A percentile compares a stretch with the other conserved stretches of the same genome.
These are phyloP conservation scores for Eimeria sp. DNA, from an alignment of 169 alveolate genomes.

Conservation along the genomic window DNA sequence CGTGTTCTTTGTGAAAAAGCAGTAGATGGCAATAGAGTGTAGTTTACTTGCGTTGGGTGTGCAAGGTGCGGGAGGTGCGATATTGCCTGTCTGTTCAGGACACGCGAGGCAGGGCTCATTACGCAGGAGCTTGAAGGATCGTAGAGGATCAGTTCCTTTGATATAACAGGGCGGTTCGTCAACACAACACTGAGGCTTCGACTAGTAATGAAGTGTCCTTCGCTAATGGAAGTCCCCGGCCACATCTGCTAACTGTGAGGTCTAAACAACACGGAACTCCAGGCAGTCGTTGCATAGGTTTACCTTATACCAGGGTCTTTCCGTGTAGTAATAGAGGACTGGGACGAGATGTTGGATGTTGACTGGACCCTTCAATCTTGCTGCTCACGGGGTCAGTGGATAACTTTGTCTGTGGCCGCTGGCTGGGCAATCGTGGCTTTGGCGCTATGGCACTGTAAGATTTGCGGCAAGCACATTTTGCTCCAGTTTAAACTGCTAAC, in stretches of 20 bases:
- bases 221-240: neutral
- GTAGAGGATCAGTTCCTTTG: neutral
- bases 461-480: constrained; percentile 78
- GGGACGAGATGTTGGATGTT: constrained; percentile 21
- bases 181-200: neutral
- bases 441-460: constrained; percentile 57
- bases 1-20: neutral
- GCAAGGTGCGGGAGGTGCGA: neutral
- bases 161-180: neutral
- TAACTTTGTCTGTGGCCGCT: constrained; percentile 48
- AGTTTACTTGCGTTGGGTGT: too few relatives aligned
- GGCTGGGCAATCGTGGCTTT: constrained; percentile 62
- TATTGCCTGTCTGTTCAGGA: neutral
- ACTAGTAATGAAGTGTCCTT: neutral
- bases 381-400: constrained; percentile 80
- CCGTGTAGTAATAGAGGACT: neutral
- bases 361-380: constrained; percentile 73
- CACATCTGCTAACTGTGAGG: neutral
- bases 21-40: too few relatives aligned
- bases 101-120: neutral
- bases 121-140: neutral
- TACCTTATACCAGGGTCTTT: neutral
- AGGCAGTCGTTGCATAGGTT: neutral
- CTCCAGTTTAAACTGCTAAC: constrained; percentile 87
- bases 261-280: neutral